These are phyloP conservation scores for Neodidymelliopsis sp. DNA, from an alignment of 2,329 filamentous ascomycete genomes.

Conservation along the genomic window DNA sequence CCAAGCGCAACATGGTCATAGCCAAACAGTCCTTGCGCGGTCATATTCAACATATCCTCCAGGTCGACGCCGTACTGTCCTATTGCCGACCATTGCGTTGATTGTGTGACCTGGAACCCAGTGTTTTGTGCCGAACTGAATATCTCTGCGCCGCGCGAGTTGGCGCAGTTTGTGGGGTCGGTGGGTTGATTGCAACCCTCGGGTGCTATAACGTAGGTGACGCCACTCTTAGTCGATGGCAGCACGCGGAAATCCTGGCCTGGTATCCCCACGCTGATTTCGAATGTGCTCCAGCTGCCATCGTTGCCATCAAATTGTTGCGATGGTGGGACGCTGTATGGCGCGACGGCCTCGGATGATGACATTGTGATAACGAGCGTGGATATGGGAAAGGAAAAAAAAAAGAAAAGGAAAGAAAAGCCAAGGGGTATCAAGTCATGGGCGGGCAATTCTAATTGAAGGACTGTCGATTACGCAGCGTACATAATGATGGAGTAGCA, in stretches of 20 bases:
- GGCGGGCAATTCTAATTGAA: not conserved
- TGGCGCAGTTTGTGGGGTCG: conserved; percentile 41
- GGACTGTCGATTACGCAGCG: not conserved
- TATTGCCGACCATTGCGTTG: conserved; percentile 44
- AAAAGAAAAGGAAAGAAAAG: conserved; percentile 4
- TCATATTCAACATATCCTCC: conserved; percentile 40
- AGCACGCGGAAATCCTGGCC: conserved; percentile 50
- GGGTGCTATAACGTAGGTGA: conserved; percentile 43
- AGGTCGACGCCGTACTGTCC: conserved; percentile 42
- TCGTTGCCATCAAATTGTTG: conserved; percentile 51
- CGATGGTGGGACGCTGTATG: conserved; percentile 44
- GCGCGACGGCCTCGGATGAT: conserved; percentile 29
- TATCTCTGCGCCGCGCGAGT: conserved; percentile 39
- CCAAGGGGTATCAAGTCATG: conserved; percentile 4
- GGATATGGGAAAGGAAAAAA: conserved; percentile 1
- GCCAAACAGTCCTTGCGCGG: conserved; percentile 40
- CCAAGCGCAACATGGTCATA: conserved; percentile 42
- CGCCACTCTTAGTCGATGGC: conserved; percentile 43
- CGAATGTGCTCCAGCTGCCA: conserved; percentile 53
- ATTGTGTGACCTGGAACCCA: conserved; percentile 42
- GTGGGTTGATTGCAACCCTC: conserved; percentile 43
- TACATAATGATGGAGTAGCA: conserved; percentile 4
- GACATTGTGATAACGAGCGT: conserved; percentile 21
- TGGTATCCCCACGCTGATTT: conserved; percentile 50
- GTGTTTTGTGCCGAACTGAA: conserved; percentile 39